Evolutionary conservation across 768 basidiomycete species (phyloP).

Genomic region (Kwoniella europaea): DNA sequence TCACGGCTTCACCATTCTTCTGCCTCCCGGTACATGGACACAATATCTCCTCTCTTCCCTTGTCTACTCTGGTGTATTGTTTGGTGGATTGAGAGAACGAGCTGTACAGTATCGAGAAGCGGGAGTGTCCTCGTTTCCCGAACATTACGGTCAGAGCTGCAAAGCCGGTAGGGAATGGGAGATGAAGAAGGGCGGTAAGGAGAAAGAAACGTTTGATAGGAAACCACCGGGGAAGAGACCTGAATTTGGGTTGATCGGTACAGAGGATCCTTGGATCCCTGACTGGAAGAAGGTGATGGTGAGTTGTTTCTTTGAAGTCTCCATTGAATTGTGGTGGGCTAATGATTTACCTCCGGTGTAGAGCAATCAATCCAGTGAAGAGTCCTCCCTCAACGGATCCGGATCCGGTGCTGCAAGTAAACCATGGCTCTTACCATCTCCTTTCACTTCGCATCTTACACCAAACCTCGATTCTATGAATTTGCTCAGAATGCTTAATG

Average conservation of each 20-base stretch:
- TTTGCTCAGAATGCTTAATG: conserved; percentile 63
- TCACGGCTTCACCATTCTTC: conserved; percentile 84
- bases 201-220: conserved; percentile 70
- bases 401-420: conserved; percentile 31
- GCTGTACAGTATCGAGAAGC: conserved; percentile 82
- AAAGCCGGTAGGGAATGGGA: conserved; percentile 65
- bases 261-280: conserved; percentile 73
- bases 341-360: not conserved
- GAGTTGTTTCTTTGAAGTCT: not conserved
- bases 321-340: too few species aligned
- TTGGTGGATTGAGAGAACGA: conserved; percentile 83
- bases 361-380: conserved; percentile 23
- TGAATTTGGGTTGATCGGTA: conserved; percentile 71
- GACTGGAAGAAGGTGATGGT: conserved; percentile 65
- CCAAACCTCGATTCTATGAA: conserved; percentile 38
- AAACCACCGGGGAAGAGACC: conserved; percentile 86
- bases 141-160: conserved; percentile 71
- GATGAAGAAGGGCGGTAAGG: conserved; percentile 63
- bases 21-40: conserved; percentile 80
- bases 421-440: conserved; percentile 71
- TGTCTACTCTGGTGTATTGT: conserved; percentile 77
- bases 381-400: conserved; percentile 56
- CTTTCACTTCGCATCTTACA: conserved; percentile 59
- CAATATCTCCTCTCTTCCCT: conserved; percentile 89
- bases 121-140: conserved; percentile 74